Conservation (phyloP, 352 stramenopile species). For the Blastocystis hominis region DNA sequence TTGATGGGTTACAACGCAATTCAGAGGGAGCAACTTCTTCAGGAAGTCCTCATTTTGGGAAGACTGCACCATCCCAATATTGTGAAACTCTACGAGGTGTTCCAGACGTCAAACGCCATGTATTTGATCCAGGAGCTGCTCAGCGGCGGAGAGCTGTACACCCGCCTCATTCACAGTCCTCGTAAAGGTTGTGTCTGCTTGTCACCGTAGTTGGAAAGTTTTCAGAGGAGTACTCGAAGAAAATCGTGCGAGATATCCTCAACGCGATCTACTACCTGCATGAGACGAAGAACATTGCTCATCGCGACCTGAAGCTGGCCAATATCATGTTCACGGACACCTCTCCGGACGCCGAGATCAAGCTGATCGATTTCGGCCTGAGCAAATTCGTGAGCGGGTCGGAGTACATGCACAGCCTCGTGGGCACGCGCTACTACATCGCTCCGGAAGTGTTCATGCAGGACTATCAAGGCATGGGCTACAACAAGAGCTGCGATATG, state of each 20-base stretch:
- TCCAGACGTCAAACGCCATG: constrained; percentile 42
- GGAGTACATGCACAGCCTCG: constrained; percentile 64
- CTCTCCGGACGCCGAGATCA: constrained; percentile 56
- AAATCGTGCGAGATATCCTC: constrained; percentile 51
- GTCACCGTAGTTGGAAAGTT: constrained; percentile 62
- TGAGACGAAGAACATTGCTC: constrained; percentile 53
- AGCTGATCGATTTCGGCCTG: constrained; percentile 80
- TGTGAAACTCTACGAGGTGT: constrained; percentile 56
- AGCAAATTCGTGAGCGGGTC: constrained; percentile 79
- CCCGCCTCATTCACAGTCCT: constrained; percentile 27
- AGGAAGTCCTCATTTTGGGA: constrained; percentile 48
- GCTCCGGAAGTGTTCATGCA: constrained; percentile 72
- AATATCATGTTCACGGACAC: constrained; percentile 68
- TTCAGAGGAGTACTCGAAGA: constrained; percentile 37
- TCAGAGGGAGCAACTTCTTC: constrained; percentile 34
- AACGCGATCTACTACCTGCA: constrained; percentile 55
- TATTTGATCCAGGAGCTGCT: constrained; percentile 56
- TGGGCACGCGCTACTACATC: constrained; percentile 81
- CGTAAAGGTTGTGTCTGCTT: background rate
- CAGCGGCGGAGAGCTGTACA: constrained; percentile 37
- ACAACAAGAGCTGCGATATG: constrained; percentile 78
- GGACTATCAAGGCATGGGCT: constrained; percentile 70
- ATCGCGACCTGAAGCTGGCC: constrained; percentile 66
- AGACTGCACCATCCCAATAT: constrained; percentile 57
- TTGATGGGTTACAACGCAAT: constrained; percentile 16